Evolutionary conservation across 192 early-diverging fungal genomes (phyloP), one percentile per base, ranked within the genome.

Genomic region (Bifiguratus adelaidae): DNA sequence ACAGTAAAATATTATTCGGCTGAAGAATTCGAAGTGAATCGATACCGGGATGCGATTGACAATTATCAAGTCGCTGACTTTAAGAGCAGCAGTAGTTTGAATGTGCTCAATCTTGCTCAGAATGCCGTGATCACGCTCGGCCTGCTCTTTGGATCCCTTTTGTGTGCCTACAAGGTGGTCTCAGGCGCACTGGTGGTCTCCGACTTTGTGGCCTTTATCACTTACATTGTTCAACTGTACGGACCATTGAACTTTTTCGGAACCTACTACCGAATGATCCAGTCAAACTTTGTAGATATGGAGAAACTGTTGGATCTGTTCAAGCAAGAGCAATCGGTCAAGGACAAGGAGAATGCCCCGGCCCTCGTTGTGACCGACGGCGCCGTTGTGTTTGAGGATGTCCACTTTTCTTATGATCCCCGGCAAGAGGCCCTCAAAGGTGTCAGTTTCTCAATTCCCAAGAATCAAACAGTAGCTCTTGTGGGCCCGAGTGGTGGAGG

Each of bases 1-100:
- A 99, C 95, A 1, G 95, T 99, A 58, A 99, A 99, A 64, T 96
- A 97, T 60, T 96, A 93, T 68, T 83, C 82, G 52, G 86, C 84
- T 30, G 94, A 96, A 66, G 47, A 66, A 12, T 96, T 82, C 65
- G 95, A 99, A 61, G 66, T 86, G 23, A 52, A 73, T 13, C 72
- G 86, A 32, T 99, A 89, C 58, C 60, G 75, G 12, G 65, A 85
- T 22, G 83, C 90, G 0, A 80, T 99, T 35, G 57, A 63, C 4
- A 73, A 73, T 26, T 93, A 80, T 52, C 89, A 95, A 70, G 61
- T 55, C 1, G 92, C 90, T 24, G 91, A 94, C 49, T 95, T 81
- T 73, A 80, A 86, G 58, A 80, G 71, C 41, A 76, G 70, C 11
- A 63, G 81, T 3, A 70, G 81, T 4, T 69, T 91, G 43, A 87